Conservation (phyloP, 495 filamentous ascomycete species). For the Entonaema liquescens region DNA sequence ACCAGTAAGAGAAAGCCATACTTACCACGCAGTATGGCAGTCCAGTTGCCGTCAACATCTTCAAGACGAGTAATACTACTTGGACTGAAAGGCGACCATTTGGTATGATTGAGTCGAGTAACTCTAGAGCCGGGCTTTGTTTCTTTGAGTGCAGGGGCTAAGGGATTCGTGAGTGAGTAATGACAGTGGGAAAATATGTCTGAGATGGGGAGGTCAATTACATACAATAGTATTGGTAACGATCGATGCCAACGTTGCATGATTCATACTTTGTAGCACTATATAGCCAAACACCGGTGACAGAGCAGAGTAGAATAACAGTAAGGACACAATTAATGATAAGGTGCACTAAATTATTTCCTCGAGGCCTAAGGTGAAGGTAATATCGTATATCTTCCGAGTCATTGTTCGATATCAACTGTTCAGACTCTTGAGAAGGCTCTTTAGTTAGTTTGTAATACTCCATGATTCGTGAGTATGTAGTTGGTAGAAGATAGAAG, state of each 20-base stretch:
- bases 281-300: neutral
- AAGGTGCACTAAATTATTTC: neutral
- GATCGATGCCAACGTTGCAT: neutral
- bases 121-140: no score
- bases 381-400: neutral
- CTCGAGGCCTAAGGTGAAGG: neutral
- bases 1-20: no score
- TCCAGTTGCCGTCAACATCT: no score
- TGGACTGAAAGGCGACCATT: no score
- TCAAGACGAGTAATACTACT: no score
- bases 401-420: neutral
- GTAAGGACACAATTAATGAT: constrained; percentile 1
- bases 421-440: neutral
- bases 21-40: no score
- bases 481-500: no score
- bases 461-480: no score
- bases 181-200: no score
- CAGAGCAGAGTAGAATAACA: constrained; percentile 1
- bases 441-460: neutral
- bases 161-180: neutral
- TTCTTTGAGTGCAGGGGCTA: no score
- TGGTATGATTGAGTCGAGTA: no score
- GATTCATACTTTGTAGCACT: neutral
- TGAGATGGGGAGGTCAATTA: neutral
- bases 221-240: constrained; percentile 15